These are phyloP conservation scores for Cyanodermella asteris DNA, from an alignment of 2,329 filamentous ascomycete species.

Conservation along the genomic window DNA sequence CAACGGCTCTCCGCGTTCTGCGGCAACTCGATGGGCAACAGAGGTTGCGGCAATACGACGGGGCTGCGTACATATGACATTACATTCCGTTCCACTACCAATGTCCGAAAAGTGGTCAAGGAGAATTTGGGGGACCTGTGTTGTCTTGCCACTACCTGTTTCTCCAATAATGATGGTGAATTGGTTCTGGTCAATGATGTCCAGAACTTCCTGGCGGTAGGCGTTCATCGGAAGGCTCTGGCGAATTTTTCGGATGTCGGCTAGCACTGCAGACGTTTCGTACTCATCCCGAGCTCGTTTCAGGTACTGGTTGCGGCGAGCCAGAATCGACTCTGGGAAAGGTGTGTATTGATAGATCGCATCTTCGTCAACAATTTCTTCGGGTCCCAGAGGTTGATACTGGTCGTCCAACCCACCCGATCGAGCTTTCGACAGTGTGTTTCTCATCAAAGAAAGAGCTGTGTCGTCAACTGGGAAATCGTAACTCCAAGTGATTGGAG, in stretches of 20 bases:
- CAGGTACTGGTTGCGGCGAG: constrained; percentile 6
- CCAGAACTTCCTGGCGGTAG: constrained; percentile 15
- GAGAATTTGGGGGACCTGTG: constrained; percentile 32
- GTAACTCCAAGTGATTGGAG: constrained; percentile 10
- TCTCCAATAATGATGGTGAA: constrained; percentile 25
- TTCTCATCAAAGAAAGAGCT: constrained; percentile 15
- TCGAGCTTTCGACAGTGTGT: constrained; percentile 14
- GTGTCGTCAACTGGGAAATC: constrained; percentile 12
- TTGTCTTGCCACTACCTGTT: constrained; percentile 25
- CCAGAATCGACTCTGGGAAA: neutral
- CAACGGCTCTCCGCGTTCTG: constrained; percentile 21
- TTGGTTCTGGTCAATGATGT: constrained; percentile 17
- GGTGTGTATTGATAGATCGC: constrained; percentile 3
- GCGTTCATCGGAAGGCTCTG: constrained; percentile 20
- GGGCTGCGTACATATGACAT: constrained; percentile 29
- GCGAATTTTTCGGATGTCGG: constrained; percentile 12
- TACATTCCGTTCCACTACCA: constrained; percentile 21
- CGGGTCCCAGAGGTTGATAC: constrained; percentile 8
- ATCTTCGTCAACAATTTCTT: constrained; percentile 8
- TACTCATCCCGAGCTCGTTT: constrained; percentile 9
- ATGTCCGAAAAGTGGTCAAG: constrained; percentile 23
- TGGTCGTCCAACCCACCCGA: constrained; percentile 15
- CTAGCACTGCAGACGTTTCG: constrained; percentile 8
- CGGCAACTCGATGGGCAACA: constrained; percentile 24
- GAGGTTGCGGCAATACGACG: constrained; percentile 25